Conservation (phyloP, 1,139 yeast species). For the Scheffersomyces quercinus region DNA sequence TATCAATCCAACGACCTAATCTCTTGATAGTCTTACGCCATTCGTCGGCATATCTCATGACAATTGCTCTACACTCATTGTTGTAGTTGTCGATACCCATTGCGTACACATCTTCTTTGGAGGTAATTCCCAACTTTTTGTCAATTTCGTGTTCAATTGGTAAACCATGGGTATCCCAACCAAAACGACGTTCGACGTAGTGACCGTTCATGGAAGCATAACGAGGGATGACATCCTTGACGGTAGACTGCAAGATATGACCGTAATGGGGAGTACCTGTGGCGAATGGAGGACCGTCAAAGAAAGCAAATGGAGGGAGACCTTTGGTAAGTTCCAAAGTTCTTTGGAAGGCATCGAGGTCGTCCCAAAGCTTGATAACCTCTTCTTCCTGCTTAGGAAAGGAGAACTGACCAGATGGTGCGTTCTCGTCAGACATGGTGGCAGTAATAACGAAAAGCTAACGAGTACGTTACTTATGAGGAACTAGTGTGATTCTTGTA, state of each 20-base stretch:
- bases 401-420: constrained; percentile 40
- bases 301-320: constrained; percentile 85
- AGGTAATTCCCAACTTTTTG: constrained; percentile 91
- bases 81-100: constrained; percentile 95
- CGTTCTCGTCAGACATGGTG: constrained; percentile 34
- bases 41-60: constrained; percentile 93
- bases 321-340: constrained; percentile 82
- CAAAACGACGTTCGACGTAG: constrained; percentile 95
- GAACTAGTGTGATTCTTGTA: not conserved
- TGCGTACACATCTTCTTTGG: constrained; percentile 90
- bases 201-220: constrained; percentile 97
- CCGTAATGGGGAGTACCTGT: constrained; percentile 99
- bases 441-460: not conserved
- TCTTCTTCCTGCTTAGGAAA: constrained; percentile 90
- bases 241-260: constrained; percentile 92
- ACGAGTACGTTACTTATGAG: not conserved
- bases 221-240: constrained; percentile 95
- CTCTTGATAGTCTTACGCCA: constrained; percentile 94
- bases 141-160: constrained; percentile 99
- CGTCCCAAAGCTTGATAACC: constrained; percentile 79
- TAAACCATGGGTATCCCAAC: constrained; percentile 99
- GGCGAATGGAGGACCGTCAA: constrained; percentile 99
- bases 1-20: constrained; percentile 98
- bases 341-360: constrained; percentile 88
- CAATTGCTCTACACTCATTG: constrained; percentile 92